Base-by-base conservation (phyloP, 2,329 filamentous ascomycete species). In the Chaetomium sp. region DNA sequence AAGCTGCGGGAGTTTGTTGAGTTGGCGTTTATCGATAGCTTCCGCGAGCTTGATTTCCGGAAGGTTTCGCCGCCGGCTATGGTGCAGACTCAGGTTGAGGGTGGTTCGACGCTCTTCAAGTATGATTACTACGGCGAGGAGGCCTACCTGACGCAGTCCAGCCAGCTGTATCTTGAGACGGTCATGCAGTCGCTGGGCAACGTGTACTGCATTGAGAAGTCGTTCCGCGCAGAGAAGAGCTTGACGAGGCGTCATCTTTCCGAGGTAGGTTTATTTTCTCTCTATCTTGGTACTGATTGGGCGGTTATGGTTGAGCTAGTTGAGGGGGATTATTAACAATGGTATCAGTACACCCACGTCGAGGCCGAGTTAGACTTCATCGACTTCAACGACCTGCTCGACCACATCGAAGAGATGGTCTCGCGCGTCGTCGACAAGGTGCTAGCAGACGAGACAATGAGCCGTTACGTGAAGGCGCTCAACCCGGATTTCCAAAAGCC, bases 341-440 rank as follows among this genome's bases (percentile, higher is more conserved):
- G 12, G 12, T 14, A n/a, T 14, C 8, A 54, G 74, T 99, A 96
- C 77, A 95, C 91, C 1, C 94, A 99, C 76, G 82, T 99, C 64
- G 94, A 99, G 75, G 92, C 87, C 57, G 94, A 99, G 73, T 80
- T 99, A 58, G 94, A 97, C 76, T 97, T 94, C 70, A 95, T 99
- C 76, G 83, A 82, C 64, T 99, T 99, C 69, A 81, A 87, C 63
- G 91, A 96, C 71, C 84, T 99, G 40, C 84, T 99, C 38, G 76
- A 76, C 57, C 91, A 99, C 70, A 77, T 99, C 49, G 94, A 99
- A 74, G 79, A 88, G 61, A 78, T 96, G 66, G 83, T 96, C 71
- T 95, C 89, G 76, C 82, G 85, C 47, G 91, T 96, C 19, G 82
- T 99, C 54, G 87, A 94, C 62, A 76, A 86, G 52, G 81, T 87